Base-by-base conservation (phyloP, 345 rosid species). In the Citropsis articulata region DNA sequence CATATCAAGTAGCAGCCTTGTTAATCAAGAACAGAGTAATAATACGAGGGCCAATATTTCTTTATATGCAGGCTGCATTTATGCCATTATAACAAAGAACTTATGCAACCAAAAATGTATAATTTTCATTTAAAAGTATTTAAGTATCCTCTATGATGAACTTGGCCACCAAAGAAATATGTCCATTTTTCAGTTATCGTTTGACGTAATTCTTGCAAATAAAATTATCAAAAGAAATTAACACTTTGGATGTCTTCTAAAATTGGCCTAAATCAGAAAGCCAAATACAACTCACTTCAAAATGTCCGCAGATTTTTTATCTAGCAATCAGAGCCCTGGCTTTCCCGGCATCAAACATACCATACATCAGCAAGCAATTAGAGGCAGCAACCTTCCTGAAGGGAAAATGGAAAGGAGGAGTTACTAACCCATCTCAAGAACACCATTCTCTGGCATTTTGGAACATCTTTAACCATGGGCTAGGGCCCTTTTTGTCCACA, bases 401-500 rank as follows among this genome's bases (percentile, higher is more conserved):
- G 24, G 18, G 22, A 40, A 48, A 48, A 16, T 13, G 18, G 36
- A 33, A 21, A 21, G 19, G 30, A 63, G 69, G 30, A 78, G 62
- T 28, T 3, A 59, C 75, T 24, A 38, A 75, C 60, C 81, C 25
- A 60, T 40, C 36, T 81, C 64, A 84, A 6, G 84, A 84, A 85
- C 98, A 95, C 99, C 99, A 95, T 65, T 91, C 98, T 77, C 98
- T 84, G 74, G 98, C 97, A 87, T 93, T 95, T 80, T 95, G 98
- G 84, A 95, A 95, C 98, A 93, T 91, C 85, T 83, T 87, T 77
- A 95, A 83, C 99, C 97, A 95, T 36, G 99, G 98, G 79, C 98
- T 93, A 14, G 99, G 97, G 10, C 99, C 97, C 73, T 83, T 88
- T 86, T 90, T 92, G 69, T 92, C 94, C 71, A 93, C 89, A 30